phyloP scores from a whole-genome alignment of 2,329 filamentous ascomycete species.

The Neofusicoccum sp. region DNA sequence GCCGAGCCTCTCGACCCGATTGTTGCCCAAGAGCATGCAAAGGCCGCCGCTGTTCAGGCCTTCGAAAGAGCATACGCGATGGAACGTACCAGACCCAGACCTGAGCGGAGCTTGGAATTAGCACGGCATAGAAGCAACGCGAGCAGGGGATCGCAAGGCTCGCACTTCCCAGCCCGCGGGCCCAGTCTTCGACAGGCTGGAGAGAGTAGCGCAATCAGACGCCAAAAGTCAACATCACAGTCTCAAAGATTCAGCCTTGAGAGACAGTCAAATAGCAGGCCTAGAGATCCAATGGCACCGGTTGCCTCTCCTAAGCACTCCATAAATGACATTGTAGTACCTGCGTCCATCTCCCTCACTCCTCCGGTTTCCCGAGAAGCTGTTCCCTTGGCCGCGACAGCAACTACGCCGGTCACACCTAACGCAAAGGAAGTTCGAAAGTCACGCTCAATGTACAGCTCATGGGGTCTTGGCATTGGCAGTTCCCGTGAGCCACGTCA shows the following conservation, averaged over 20 bases:
- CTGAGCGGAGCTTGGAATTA: slow-evolving; percentile 23
- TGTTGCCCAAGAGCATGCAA: slow-evolving; percentile 37
- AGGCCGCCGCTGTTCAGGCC: slow-evolving; percentile 41
- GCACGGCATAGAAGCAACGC: slow-evolving; percentile 37
- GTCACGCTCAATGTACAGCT: slow-evolving; percentile 20
- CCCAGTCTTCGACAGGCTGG: slow-evolving; percentile 30
- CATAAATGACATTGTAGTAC: slow-evolving; percentile 20
- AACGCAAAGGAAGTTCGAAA: slow-evolving; percentile 11
- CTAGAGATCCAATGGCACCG: background rate
- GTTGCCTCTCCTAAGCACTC: slow-evolving; percentile 10
- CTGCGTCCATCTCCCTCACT: background rate
- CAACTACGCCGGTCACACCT: background rate
- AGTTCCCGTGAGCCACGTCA: background rate
- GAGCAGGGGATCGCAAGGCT: slow-evolving; percentile 40
- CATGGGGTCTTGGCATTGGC: slow-evolving; percentile 12
- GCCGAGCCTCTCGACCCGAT: slow-evolving; percentile 32
- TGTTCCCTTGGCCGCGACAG: slow-evolving; percentile 27
- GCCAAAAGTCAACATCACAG: slow-evolving; percentile 19
- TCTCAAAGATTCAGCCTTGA: slow-evolving; percentile 20
- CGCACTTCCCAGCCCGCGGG: slow-evolving; percentile 39
- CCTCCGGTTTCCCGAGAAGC: background rate
- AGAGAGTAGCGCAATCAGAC: background rate
- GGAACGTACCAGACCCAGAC: slow-evolving; percentile 25
- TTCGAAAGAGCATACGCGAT: slow-evolving; percentile 36
- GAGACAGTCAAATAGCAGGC: background rate